These are phyloP conservation scores for Globisporangium camurandrum DNA, from an alignment of 352 stramenopile genomes.

Conservation along the genomic window DNA sequence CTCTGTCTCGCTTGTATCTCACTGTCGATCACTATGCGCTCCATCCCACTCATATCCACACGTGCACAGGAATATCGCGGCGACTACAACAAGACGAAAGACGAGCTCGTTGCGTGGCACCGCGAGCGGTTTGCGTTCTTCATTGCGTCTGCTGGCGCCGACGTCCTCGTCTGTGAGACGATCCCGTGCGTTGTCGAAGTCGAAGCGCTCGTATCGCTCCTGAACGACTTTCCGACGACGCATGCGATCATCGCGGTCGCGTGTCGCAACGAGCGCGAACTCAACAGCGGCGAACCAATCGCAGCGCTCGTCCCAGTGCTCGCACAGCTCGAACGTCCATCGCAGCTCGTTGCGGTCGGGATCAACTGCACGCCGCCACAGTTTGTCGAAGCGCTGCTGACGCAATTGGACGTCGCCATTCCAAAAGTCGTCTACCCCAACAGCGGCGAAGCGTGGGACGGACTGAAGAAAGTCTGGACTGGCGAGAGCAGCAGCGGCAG, in stretches of 20 bases:
- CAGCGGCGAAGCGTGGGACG: slow-evolving; percentile 78
- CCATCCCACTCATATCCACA: background rate
- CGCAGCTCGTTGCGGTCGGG: slow-evolving; percentile 60
- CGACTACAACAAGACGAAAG: slow-evolving; percentile 60
- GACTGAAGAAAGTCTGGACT: slow-evolving; percentile 67
- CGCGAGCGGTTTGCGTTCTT: slow-evolving; percentile 68
- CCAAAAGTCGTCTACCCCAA: slow-evolving; percentile 80
- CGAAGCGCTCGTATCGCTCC: slow-evolving; percentile 61
- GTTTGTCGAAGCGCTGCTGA: slow-evolving; percentile 59
- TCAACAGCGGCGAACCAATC: slow-evolving; percentile 66
- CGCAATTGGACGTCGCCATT: slow-evolving; percentile 30
- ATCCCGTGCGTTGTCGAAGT: slow-evolving; percentile 81
- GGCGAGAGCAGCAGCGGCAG: slow-evolving; percentile 25
- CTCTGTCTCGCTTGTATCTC: background rate
- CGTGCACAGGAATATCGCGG: slow-evolving; percentile 75
- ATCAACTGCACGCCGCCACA: slow-evolving; percentile 83
- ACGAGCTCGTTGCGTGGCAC: slow-evolving; percentile 74
- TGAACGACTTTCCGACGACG: slow-evolving; percentile 52
- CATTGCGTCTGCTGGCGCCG: slow-evolving; percentile 28
- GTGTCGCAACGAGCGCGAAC: slow-evolving; percentile 47
- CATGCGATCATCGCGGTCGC: slow-evolving; percentile 60
- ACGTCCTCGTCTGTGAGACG: slow-evolving; percentile 83
- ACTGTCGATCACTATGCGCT: background rate
- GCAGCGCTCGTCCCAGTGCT: slow-evolving; percentile 32
- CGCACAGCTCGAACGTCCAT: slow-evolving; percentile 34